Conservation (phyloP, 257 asterid genomes). For the Jacaranda mimosifolia region DNA sequence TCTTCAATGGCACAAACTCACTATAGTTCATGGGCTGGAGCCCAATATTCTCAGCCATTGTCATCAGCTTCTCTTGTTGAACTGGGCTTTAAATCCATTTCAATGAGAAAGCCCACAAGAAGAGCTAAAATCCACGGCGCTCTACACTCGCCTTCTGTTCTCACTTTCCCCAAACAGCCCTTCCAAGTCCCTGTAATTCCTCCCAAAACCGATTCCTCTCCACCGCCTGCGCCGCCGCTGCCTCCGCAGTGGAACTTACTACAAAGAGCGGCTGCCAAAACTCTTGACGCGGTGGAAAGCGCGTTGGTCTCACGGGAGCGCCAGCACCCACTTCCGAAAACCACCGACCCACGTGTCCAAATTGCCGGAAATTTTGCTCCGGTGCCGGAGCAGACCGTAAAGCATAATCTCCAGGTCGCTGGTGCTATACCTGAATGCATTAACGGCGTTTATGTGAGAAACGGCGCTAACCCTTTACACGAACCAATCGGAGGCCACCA, state of each 20-base stretch:
- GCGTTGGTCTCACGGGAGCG: constrained; percentile 55
- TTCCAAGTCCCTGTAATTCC: constrained; percentile 1
- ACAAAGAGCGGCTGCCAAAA: constrained; percentile 53
- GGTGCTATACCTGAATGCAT: constrained; percentile 62
- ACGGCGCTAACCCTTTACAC: constrained; percentile 82
- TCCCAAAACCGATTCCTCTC: constrained; percentile 28
- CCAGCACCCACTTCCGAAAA: constrained; percentile 53
- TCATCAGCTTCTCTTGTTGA: constrained; percentile 9
- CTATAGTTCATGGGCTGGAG: neutral
- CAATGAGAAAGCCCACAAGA: constrained; percentile 35
- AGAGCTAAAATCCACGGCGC: constrained; percentile 40
- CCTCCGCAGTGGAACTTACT: constrained; percentile 56
- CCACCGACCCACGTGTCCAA: constrained; percentile 67
- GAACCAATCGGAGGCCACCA: constrained; percentile 72
- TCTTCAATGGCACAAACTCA: constrained; percentile 37
- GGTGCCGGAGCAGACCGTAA: constrained; percentile 64
- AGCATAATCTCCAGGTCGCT: constrained; percentile 50
- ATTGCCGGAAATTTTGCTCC: constrained; percentile 73
- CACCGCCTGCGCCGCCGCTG: neutral
- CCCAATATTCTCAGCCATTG: constrained; percentile 19
- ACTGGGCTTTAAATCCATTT: constrained; percentile 23
- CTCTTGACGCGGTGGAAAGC: constrained; percentile 54
- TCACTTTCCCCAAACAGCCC: constrained; percentile 46
- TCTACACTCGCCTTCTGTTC: constrained; percentile 48
- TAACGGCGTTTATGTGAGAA: constrained; percentile 66